A percentile compares a stretch with the other conserved stretches of the same genome.
These are phyloP conservation scores for Boletus pseudo-olivaceus DNA, from an alignment of 768 basidiomycete species.

Conservation along the genomic window DNA sequence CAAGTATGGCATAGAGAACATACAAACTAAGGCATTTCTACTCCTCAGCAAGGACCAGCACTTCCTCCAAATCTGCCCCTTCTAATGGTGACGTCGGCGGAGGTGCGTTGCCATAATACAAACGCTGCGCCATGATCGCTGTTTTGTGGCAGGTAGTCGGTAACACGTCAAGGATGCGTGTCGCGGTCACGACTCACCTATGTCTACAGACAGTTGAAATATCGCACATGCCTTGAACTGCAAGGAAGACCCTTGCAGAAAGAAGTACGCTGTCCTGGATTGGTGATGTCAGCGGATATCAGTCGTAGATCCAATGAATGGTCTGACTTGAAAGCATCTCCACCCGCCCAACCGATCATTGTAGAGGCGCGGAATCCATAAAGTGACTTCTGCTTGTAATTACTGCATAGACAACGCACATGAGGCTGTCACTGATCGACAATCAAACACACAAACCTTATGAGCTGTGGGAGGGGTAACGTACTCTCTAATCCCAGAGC, in stretches of 20 bases:
- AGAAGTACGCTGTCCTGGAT: slow-evolving; percentile 74
- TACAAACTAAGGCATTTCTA: slow-evolving; percentile 26
- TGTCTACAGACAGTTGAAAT: slow-evolving; percentile 78
- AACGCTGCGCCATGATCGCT: slow-evolving; percentile 72
- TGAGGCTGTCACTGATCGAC: slow-evolving; percentile 15
- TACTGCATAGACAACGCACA: slow-evolving; percentile 42
- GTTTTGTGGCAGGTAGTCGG: slow-evolving; percentile 14
- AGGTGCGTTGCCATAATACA: slow-evolving; percentile 70
- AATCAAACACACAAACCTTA: slow-evolving; percentile 48
- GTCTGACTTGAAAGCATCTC: slow-evolving; percentile 79
- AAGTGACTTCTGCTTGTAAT: slow-evolving; percentile 72
- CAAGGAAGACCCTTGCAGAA: slow-evolving; percentile 64
- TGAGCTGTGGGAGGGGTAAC: slow-evolving; percentile 79
- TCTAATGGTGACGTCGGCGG: slow-evolving; percentile 49
- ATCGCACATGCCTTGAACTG: slow-evolving; percentile 83
- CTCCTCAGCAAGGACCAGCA: slow-evolving; percentile 62
- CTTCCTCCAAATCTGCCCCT: slow-evolving; percentile 69
- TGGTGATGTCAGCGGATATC: slow-evolving; percentile 16
- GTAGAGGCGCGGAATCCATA: slow-evolving; percentile 86
- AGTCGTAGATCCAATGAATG: slow-evolving; percentile 4
- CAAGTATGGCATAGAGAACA: neutral
- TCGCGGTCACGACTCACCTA: slow-evolving; percentile 46
- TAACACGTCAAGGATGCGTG: slow-evolving; percentile 4
- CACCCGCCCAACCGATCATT: slow-evolving; percentile 77
- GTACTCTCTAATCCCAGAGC: slow-evolving; percentile 83